Evolutionary conservation across 768 basidiomycete genomes (phyloP), one percentile per base, ranked within the genome.

Genomic region (Tricholoma terreum): DNA sequence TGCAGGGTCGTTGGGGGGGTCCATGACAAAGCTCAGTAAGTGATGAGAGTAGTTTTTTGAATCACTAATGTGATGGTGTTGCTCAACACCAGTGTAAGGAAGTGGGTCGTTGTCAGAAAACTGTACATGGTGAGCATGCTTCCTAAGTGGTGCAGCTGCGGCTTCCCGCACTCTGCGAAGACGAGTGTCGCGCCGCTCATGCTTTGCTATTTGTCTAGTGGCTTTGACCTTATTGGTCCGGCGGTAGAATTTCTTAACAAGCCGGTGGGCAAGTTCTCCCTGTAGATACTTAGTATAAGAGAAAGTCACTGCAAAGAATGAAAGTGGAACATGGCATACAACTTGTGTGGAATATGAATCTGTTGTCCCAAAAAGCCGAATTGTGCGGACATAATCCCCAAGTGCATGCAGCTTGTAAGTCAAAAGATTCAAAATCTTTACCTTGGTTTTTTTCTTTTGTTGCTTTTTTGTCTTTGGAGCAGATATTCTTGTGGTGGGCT

Each of bases 191-290:
- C 53, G 52, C 3, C 49, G 49, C 34, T 64, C 63, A 36, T 58
- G 59, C 36, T 57, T 49, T 7, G 61, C 36, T 10, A 64, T 36
- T 34, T 64, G 61, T 9, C 24, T 27, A 3, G 42, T 22, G 14
- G 59, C 45, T 9, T 34, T 12, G 19, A 57, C 58, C 11, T 55
- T 49, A 15, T 42, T 57, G 6, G 60, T 63, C 30, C 54, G 54
- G 4, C 12, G 40, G 33, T 58, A 62, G 15, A 54, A 30, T 6
- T 21, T 21, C 42, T 62, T 64, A 2, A 56, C 54, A 15, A 40
- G 48, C 8, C 56, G 50, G 36, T 65, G 64, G 45, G 63, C 59
- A 38, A 61, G 61, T 31, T 65, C 62, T 5, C 59, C 63, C 59
- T 64, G 27, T 2, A 2, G 38, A 35, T 5, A 50, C 22, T 22